phyloP scores from a whole-genome alignment of 805 yeast species.

The Saccharomycopsis sp. region DNA sequence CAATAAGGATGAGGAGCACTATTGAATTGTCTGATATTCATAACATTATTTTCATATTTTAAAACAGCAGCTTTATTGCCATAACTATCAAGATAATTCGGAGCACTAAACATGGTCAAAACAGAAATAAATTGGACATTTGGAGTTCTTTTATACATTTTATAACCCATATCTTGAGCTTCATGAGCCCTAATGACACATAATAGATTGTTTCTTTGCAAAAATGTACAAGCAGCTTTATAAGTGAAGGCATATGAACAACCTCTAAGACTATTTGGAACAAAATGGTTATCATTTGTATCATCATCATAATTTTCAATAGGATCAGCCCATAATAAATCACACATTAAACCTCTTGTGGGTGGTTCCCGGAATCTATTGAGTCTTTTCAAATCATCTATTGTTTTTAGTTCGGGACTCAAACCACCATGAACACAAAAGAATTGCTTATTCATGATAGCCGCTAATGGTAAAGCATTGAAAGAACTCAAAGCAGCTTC shows the following conservation, averaged over 20 bases:
- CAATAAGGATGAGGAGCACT: slow-evolving; percentile 92
- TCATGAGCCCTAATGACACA: slow-evolving; percentile 94
- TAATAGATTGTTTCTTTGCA: slow-evolving; percentile 66
- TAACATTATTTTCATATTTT: slow-evolving; percentile 81
- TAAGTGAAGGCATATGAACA: slow-evolving; percentile 88
- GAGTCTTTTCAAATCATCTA: slow-evolving; percentile 57
- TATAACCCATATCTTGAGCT: slow-evolving; percentile 94
- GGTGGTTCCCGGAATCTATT: slow-evolving; percentile 91
- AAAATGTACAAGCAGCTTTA: slow-evolving; percentile 67
- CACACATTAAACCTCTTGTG: slow-evolving; percentile 88
- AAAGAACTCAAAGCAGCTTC: slow-evolving; percentile 69
- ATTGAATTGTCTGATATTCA: slow-evolving; percentile 94
- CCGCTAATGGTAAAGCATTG: slow-evolving; percentile 83
- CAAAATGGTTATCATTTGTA: slow-evolving; percentile 35
- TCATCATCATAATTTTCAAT: slow-evolving; percentile 76
- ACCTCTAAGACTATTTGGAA: slow-evolving; percentile 71
- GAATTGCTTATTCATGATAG: slow-evolving; percentile 86
- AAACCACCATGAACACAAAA: slow-evolving; percentile 96
- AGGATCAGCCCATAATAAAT: slow-evolving; percentile 94
- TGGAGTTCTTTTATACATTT: slow-evolving; percentile 82
- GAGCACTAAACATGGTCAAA: slow-evolving; percentile 89
- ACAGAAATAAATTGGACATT: slow-evolving; percentile 83
- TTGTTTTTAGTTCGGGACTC: slow-evolving; percentile 67
- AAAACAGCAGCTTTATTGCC: slow-evolving; percentile 93
- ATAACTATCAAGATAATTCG: slow-evolving; percentile 85